Conservation (phyloP, 768 basidiomycete genomes). For the Macrolepiota fuliginosa region DNA sequence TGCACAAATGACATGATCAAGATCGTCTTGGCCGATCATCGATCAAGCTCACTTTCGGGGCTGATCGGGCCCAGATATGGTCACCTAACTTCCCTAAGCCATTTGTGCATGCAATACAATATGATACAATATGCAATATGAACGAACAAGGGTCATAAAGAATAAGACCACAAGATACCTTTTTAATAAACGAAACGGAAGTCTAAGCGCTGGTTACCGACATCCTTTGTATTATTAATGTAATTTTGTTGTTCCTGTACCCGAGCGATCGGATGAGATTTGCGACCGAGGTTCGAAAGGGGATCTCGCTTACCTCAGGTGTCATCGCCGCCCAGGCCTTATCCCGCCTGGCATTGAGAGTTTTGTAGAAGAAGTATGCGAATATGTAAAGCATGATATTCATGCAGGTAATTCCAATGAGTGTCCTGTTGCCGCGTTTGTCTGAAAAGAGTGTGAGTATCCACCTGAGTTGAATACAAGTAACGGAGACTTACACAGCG, state of each 20-base stretch:
- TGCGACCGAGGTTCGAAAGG: background rate
- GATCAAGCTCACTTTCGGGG: too few species aligned
- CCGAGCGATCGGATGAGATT: background rate
- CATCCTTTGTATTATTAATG: conserved; percentile 57
- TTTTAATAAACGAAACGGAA: conserved; percentile 59
- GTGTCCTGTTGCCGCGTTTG: conserved; percentile 54
- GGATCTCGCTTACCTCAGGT: conserved; percentile 32
- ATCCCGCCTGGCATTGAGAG: conserved; percentile 45
- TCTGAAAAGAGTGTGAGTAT: conserved; percentile 30
- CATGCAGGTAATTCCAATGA: conserved; percentile 53
- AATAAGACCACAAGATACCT: background rate
- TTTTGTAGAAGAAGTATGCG: conserved; percentile 55
- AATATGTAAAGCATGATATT: conserved; percentile 51
- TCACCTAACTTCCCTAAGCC: too few species aligned
- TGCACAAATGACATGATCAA: too few species aligned
- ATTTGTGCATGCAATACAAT: background rate
- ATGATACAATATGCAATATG: background rate
- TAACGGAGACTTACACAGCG: conserved; percentile 30
- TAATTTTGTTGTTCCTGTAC: conserved; percentile 54
- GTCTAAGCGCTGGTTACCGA: conserved; percentile 58
- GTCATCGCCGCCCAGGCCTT: conserved; percentile 51
- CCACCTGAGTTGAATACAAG: background rate
- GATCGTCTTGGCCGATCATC: too few species aligned
- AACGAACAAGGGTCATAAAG: background rate
- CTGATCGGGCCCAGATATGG: too few species aligned